A percentile compares a stretch with the other conserved stretches of the same genome.
Conservation (phyloP, 1,284 basidiomycete genomes). For the Boletellus deceptivus region DNA sequence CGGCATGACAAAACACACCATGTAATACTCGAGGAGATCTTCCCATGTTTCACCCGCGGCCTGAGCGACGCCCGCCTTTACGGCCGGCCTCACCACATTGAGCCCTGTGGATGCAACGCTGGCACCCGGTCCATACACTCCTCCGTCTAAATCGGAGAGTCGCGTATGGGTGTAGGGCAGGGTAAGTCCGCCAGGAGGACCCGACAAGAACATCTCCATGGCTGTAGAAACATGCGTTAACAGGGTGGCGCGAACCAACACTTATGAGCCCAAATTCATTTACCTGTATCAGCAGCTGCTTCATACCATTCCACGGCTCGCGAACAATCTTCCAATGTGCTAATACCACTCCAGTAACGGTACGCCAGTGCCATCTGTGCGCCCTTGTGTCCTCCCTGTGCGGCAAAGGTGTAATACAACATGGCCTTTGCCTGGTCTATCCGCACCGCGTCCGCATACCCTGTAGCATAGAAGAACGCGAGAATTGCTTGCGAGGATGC, state of each 20-base stretch:
- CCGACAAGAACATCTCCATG: constrained; percentile 72
- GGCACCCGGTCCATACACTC: constrained; percentile 91
- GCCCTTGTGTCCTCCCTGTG: constrained; percentile 80
- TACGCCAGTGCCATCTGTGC: constrained; percentile 94
- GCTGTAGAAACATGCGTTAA: constrained; percentile 40
- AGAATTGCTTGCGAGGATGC: constrained; percentile 81
- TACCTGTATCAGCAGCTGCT: constrained; percentile 79
- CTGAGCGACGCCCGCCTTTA: constrained; percentile 79
- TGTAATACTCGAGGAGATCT: constrained; percentile 89
- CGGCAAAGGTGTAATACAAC: constrained; percentile 91
- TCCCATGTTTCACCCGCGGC: constrained; percentile 89
- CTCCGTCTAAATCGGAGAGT: constrained; percentile 88
- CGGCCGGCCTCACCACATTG: constrained; percentile 69
- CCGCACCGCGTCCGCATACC: constrained; percentile 70
- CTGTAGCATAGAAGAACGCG: constrained; percentile 86
- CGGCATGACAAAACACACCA: constrained; percentile 45
- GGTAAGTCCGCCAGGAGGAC: constrained; percentile 89
- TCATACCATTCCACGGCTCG: constrained; percentile 86
- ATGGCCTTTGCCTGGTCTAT: constrained; percentile 76
- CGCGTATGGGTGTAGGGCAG: constrained; percentile 81
- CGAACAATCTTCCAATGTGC: constrained; percentile 82
- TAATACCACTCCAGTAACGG: constrained; percentile 94
- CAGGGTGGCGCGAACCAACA: background rate
- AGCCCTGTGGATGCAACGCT: constrained; percentile 84
- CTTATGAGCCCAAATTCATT: constrained; percentile 12